Conservation (phyloP, 2,329 filamentous ascomycete species). For the Colletotrichum orbiculare region DNA sequence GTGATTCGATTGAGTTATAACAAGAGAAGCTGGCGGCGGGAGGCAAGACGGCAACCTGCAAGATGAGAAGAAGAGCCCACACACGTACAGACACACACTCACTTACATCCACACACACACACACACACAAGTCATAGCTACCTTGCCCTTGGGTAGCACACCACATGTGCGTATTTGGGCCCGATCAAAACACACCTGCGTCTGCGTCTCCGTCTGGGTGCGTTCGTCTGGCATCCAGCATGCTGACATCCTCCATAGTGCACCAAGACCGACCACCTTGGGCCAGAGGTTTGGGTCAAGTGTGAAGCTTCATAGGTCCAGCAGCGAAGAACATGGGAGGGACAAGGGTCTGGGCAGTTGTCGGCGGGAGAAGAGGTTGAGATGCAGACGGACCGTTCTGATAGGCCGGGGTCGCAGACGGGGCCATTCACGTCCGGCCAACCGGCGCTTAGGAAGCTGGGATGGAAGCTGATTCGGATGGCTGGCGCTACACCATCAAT, state of each 20-base stretch:
- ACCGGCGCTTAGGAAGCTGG: slow-evolving; percentile 60
- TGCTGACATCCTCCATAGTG: slow-evolving; percentile 13
- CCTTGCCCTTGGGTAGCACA: neutral
- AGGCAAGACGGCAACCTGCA: slow-evolving; percentile 31
- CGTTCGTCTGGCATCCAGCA: neutral
- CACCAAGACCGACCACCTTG: slow-evolving; percentile 8
- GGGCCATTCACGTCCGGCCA: slow-evolving; percentile 48
- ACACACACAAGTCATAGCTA: neutral
- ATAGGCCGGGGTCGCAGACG: slow-evolving; percentile 54
- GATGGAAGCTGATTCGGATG: slow-evolving; percentile 53
- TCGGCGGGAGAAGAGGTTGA: slow-evolving; percentile 43
- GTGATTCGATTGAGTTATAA: slow-evolving; percentile 36
- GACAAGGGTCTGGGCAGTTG: slow-evolving; percentile 39
- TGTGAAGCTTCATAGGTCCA: slow-evolving; percentile 33
- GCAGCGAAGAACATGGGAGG: slow-evolving; percentile 32
- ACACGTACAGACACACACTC: slow-evolving; percentile 4
- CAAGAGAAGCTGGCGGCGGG: slow-evolving; percentile 19
- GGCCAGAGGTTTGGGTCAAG: slow-evolving; percentile 20
- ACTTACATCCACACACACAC: slow-evolving; percentile 7
- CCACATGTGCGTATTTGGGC: slow-evolving; percentile 15
- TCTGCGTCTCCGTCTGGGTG: neutral
- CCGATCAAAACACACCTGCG: slow-evolving; percentile 22
- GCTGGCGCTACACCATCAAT: slow-evolving; percentile 55
- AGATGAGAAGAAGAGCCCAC: slow-evolving; percentile 33
- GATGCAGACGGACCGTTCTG: slow-evolving; percentile 48